phyloP scores from a whole-genome alignment of 371 early-diverging fungal genomes.

The Mortierella sp. region DNA sequence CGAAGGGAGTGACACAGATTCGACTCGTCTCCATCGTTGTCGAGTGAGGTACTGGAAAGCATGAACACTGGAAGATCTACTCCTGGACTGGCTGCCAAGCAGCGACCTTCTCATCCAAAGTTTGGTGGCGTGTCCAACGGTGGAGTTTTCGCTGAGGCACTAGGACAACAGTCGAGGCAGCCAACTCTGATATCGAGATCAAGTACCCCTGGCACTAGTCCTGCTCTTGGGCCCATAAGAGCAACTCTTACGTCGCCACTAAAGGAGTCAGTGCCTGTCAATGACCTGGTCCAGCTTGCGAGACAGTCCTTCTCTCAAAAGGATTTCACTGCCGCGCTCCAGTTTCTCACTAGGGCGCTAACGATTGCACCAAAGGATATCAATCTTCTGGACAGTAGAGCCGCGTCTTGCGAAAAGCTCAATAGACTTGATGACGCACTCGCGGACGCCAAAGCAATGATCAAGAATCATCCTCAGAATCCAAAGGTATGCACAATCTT shows the following conservation, averaged over 20 bases:
- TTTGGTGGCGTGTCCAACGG: neutral
- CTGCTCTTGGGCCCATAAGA: neutral
- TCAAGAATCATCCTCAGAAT: constrained; percentile 22
- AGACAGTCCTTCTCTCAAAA: constrained; percentile 27
- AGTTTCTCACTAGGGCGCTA: constrained; percentile 33
- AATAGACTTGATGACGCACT: constrained; percentile 26
- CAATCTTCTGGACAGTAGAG: constrained; percentile 47
- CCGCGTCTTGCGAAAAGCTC: constrained; percentile 36
- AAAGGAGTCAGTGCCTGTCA: constrained; percentile 32
- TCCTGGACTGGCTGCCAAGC: constrained; percentile 2
- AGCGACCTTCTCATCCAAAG: constrained; percentile 18
- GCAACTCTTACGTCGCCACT: neutral
- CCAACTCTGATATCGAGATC: too few species aligned
- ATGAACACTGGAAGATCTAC: constrained; percentile 11
- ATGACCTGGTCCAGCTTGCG: constrained; percentile 40
- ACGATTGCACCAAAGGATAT: constrained; percentile 37
- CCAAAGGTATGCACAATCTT: constrained; percentile 26
- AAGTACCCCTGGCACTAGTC: neutral
- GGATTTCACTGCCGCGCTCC: constrained; percentile 25
- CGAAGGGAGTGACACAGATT: too few species aligned
- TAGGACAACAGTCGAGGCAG: neutral
- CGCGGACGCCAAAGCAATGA: constrained; percentile 38
- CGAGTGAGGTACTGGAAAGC: neutral
- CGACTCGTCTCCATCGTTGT: too few species aligned
- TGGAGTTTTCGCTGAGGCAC: neutral